Percentiles rank a stretch among this genome's conserved stretches.
phyloP scores from a whole-genome alignment of 805 yeast genomes.

The Pachysolen tannophilus region DNA sequence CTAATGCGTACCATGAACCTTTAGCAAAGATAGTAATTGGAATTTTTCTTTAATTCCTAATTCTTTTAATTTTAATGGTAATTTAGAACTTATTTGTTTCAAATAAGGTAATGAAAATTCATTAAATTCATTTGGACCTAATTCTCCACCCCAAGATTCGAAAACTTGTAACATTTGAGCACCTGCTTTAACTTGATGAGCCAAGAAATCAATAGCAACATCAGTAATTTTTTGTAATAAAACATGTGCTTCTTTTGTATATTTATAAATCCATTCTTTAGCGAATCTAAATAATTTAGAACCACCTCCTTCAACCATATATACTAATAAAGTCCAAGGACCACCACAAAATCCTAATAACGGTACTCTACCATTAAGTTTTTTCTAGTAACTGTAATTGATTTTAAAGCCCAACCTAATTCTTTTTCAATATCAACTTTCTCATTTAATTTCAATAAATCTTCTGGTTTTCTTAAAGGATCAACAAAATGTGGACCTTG shows the following conservation, averaged over 20 bases:
- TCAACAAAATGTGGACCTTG: slow-evolving; percentile 90
- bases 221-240: slow-evolving; percentile 75
- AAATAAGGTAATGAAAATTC: slow-evolving; percentile 88
- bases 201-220: slow-evolving; percentile 85
- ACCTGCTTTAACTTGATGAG: slow-evolving; percentile 93
- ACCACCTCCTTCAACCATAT: slow-evolving; percentile 98
- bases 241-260: slow-evolving; percentile 62
- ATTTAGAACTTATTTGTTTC: slow-evolving; percentile 58
- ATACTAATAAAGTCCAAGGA: slow-evolving; percentile 95
- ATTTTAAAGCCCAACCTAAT: slow-evolving; percentile 89
- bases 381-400: slow-evolving; percentile 85
- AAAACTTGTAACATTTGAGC: slow-evolving; percentile 97
- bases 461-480: slow-evolving; percentile 73
- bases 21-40: slow-evolving; percentile 91
- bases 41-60: slow-evolving; percentile 61
- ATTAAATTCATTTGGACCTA: slow-evolving; percentile 81
- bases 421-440: slow-evolving; percentile 68
- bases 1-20: slow-evolving; percentile 96
- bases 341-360: slow-evolving; percentile 94
- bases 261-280: slow-evolving; percentile 84
- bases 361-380: slow-evolving; percentile 89
- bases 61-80: slow-evolving; percentile 64
- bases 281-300: slow-evolving; percentile 85
- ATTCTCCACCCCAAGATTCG: slow-evolving; percentile 97
- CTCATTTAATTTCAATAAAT: slow-evolving; percentile 49